phyloP scores from a whole-genome alignment of 305 asterid species.

The Stenogyne calaminthoides region DNA sequence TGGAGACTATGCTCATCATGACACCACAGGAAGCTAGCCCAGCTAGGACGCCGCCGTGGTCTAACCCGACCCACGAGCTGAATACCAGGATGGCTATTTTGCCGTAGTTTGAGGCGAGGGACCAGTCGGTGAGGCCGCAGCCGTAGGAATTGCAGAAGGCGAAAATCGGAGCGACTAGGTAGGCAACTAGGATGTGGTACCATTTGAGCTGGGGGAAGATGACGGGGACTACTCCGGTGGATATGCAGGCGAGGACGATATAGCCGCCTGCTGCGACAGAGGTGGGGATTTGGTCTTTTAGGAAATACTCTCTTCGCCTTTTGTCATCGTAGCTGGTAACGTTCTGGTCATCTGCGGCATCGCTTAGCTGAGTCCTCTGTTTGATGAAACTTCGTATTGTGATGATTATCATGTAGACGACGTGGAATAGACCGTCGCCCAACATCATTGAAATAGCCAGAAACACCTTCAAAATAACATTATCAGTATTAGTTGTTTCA shows the following conservation, averaged over 20 bases:
- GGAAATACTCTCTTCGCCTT: slow-evolving; percentile 43
- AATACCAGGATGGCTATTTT: slow-evolving; percentile 60
- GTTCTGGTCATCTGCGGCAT: background rate
- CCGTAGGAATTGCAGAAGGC: slow-evolving; percentile 84
- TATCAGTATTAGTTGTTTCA: too few species aligned
- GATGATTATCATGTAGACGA: slow-evolving; percentile 41
- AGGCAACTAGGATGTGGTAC: slow-evolving; percentile 59
- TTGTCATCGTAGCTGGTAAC: slow-evolving; percentile 32
- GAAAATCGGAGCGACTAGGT: slow-evolving; percentile 50
- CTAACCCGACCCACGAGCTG: slow-evolving; percentile 63
- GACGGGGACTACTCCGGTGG: slow-evolving; percentile 41
- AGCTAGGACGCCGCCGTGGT: slow-evolving; percentile 61
- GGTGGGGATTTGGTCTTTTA: slow-evolving; percentile 60
- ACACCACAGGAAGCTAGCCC: slow-evolving; percentile 73
- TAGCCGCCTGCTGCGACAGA: slow-evolving; percentile 47
- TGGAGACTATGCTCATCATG: slow-evolving; percentile 69
- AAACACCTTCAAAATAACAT: slow-evolving; percentile 40
- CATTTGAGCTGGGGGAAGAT: slow-evolving; percentile 63
- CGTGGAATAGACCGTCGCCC: slow-evolving; percentile 76
- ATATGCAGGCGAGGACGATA: slow-evolving; percentile 36
- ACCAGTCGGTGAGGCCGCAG: slow-evolving; percentile 72
- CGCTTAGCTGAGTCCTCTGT: slow-evolving; percentile 1
- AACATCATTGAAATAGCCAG: slow-evolving; percentile 71
- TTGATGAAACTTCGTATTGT: slow-evolving; percentile 26
- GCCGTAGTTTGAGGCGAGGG: slow-evolving; percentile 71